A percentile compares a stretch with the other conserved stretches of the same genome.
Evolutionary conservation across 441 rosid species (phyloP).

Genomic region (Syzygium malaccense): DNA sequence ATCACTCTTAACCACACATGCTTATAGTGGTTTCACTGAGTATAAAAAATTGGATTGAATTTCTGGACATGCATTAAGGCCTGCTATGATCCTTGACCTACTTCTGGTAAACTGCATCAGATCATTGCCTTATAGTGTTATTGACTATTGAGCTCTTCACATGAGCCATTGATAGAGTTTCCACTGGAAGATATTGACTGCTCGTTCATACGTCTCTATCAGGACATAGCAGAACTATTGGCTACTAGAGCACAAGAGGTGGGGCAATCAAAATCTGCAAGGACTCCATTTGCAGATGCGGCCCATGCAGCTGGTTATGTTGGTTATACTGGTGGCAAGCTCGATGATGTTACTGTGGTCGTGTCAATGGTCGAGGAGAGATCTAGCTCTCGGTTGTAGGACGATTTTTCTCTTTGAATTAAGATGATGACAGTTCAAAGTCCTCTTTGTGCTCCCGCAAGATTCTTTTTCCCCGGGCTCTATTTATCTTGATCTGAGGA

Average conservation of each 20-base stretch:
- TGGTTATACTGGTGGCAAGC: constrained; percentile 63
- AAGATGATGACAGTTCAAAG: not conserved
- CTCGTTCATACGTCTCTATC: constrained; percentile 1
- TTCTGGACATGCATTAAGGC: not conserved
- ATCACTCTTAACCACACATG: not conserved
- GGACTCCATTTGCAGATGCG: constrained; percentile 68
- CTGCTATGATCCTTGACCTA: not conserved
- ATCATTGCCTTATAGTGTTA: not conserved
- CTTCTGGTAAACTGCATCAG: not conserved
- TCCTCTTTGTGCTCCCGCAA: not conserved
- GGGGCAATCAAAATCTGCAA: constrained; percentile 27
- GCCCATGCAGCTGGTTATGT: constrained; percentile 72
- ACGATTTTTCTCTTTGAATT: not conserved
- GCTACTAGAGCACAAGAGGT: constrained; percentile 54
- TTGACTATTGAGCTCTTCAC: not conserved
- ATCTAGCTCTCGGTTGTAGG: constrained; percentile 3
- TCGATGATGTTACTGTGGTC: constrained; percentile 56
- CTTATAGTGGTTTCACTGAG: not conserved
- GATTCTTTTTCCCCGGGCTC: not conserved
- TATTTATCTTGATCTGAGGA: not conserved
- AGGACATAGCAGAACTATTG: constrained; percentile 61
- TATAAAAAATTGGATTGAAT: not conserved
- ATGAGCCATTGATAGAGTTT: not conserved
- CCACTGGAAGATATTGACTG: not conserved
- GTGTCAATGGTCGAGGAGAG: constrained; percentile 42